These are phyloP conservation scores for Ascobolus immersus DNA, from an alignment of 495 filamentous ascomycete genomes.

Conservation along the genomic window DNA sequence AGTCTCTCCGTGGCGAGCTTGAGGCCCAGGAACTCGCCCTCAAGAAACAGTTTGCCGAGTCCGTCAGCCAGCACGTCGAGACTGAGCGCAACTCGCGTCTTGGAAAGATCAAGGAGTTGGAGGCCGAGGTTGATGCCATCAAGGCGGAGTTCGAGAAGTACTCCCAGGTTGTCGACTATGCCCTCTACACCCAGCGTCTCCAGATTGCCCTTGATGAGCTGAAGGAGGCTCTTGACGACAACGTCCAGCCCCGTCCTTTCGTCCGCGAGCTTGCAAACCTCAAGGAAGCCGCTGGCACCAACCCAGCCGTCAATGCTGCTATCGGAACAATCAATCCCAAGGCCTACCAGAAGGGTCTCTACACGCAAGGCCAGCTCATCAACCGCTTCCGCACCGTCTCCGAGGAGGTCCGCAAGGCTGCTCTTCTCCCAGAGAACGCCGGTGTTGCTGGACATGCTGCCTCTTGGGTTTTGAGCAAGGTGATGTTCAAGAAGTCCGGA, in stretches of 20 bases:
- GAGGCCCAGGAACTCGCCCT: slow-evolving; percentile 75
- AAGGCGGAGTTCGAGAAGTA: slow-evolving; percentile 63
- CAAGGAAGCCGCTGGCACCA: slow-evolving; percentile 65
- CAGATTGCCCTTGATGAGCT: slow-evolving; percentile 88
- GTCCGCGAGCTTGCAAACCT: slow-evolving; percentile 73
- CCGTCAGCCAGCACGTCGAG: slow-evolving; percentile 64
- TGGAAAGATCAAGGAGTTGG: slow-evolving; percentile 57
- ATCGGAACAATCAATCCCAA: slow-evolving; percentile 81
- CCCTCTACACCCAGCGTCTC: slow-evolving; percentile 80
- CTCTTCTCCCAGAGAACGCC: slow-evolving; percentile 69
- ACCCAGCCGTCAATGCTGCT: slow-evolving; percentile 65
- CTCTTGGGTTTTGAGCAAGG: slow-evolving; percentile 62
- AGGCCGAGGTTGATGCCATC: slow-evolving; percentile 47
- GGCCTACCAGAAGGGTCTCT: slow-evolving; percentile 79
- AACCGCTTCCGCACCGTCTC: slow-evolving; percentile 94
- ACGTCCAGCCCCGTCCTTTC: slow-evolving; percentile 55
- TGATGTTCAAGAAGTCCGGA: slow-evolving; percentile 84
- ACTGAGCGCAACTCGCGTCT: slow-evolving; percentile 67
- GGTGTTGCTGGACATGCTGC: slow-evolving; percentile 83
- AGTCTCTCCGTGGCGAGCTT: too few relatives aligned
- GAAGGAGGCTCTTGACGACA: slow-evolving; percentile 48
- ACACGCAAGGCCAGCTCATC: slow-evolving; percentile 56
- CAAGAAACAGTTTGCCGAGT: slow-evolving; percentile 52
- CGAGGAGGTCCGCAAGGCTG: slow-evolving; percentile 76
- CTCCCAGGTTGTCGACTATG: slow-evolving; percentile 65